Conservation (phyloP, 2,329 filamentous ascomycete species). For the Colletotrichum gigasporum region DNA sequence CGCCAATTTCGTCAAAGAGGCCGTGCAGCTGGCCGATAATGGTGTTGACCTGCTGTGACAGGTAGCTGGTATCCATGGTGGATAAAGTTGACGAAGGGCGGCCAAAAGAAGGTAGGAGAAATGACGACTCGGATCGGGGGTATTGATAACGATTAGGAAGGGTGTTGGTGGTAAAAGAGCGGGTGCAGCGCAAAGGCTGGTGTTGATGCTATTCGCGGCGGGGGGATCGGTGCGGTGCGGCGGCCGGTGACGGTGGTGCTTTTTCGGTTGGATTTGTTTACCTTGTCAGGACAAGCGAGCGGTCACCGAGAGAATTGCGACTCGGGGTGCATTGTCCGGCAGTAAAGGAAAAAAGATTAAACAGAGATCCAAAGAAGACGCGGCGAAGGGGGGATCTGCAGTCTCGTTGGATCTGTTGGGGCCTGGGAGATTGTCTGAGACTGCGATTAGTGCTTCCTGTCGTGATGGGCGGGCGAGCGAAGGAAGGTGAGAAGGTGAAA, state of each 20-base stretch:
- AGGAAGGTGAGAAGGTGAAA: neutral
- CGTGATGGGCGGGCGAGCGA: neutral
- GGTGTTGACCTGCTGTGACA: slow-evolving; percentile 93
- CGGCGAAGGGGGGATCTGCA: neutral
- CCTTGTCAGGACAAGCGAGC: slow-evolving; percentile 7
- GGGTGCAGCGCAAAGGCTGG: slow-evolving; percentile 25
- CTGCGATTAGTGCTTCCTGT: slow-evolving; percentile 16
- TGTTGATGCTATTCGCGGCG: slow-evolving; percentile 29
- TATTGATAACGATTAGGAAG: neutral
- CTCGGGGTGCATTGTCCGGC: slow-evolving; percentile 23
- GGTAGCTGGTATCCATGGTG: slow-evolving; percentile 87
- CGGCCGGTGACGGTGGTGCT: neutral
- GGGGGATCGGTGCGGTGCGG: slow-evolving; percentile 5
- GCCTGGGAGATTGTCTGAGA: slow-evolving; percentile 18
- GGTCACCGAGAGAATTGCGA: slow-evolving; percentile 22
- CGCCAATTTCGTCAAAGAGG: slow-evolving; percentile 96
- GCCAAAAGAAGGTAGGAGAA: neutral
- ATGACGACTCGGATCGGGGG: neutral
- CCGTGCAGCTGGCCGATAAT: slow-evolving; percentile 94
- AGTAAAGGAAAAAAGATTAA: neutral
- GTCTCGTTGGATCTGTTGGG: slow-evolving; percentile 22
- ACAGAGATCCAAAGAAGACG: neutral
- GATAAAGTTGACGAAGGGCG: neutral
- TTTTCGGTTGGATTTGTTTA: slow-evolving; percentile 15
- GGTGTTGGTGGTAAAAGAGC: neutral